A percentile compares a stretch with the other conserved stretches of the same genome.
phyloP scores from a whole-genome alignment of 305 asterid species.

The Fraxinus latifolia region DNA sequence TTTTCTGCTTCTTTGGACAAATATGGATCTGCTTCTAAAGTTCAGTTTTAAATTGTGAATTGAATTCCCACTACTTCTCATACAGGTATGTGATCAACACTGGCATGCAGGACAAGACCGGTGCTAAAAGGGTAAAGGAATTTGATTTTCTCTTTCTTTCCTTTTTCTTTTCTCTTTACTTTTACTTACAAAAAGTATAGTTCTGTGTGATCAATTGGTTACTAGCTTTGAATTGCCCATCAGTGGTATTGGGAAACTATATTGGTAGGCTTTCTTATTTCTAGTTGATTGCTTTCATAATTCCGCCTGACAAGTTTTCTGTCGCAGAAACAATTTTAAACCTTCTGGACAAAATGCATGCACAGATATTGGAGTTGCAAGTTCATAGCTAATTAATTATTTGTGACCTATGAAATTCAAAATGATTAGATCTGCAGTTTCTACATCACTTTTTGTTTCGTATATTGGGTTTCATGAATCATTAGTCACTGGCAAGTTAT shows the following conservation, averaged over 20 bases:
- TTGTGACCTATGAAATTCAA: background rate
- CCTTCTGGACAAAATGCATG: background rate
- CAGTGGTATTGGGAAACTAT: background rate
- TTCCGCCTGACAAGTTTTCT: background rate
- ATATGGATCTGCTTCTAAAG: background rate
- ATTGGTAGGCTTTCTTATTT: background rate
- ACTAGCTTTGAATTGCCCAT: background rate
- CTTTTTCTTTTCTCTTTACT: background rate
- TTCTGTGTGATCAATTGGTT: background rate
- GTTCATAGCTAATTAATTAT: background rate
- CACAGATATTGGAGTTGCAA: background rate
- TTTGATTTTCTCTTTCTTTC: background rate
- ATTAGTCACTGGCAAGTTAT: background rate
- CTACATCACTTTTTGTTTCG: background rate
- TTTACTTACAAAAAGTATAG: background rate
- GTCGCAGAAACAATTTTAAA: background rate
- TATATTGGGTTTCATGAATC: background rate
- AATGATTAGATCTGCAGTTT: background rate
- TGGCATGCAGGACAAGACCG: slow-evolving; percentile 83
- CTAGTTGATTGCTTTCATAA: background rate
- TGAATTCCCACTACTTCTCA: slow-evolving; percentile 7
- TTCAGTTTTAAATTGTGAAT: slow-evolving; percentile 9
- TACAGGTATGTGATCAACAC: slow-evolving; percentile 82
- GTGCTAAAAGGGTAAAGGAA: slow-evolving; percentile 76
- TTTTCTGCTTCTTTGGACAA: slow-evolving; percentile 10